Evolutionary conservation across 2,329 filamentous ascomycete species (phyloP).

Genomic region (Tympanopsis confertula): DNA sequence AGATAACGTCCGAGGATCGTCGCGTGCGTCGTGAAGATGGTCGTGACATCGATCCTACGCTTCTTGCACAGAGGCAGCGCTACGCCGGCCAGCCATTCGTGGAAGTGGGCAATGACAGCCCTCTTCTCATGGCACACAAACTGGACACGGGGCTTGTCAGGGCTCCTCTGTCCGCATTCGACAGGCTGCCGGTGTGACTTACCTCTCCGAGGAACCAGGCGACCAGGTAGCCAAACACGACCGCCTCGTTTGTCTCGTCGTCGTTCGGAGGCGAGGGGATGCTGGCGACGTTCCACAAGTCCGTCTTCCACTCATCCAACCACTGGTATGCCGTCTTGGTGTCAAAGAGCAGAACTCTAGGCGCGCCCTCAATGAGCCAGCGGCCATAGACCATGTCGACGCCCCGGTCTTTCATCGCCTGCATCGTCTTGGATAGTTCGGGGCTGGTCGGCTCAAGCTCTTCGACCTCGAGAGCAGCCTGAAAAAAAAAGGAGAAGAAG

Average conservation of each 20-base stretch:
- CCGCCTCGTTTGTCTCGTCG: conserved; percentile 91
- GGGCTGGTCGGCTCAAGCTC: conserved; percentile 74
- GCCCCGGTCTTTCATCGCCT: conserved; percentile 84
- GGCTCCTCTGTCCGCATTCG: conserved; percentile 5
- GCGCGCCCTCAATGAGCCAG: conserved; percentile 95
- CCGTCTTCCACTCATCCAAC: conserved; percentile 91
- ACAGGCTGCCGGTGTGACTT: too few species aligned
- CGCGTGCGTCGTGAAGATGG: conserved; percentile 96
- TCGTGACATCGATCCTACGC: conserved; percentile 89
- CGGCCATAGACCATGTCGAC: conserved; percentile 84
- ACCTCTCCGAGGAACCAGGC: conserved; percentile 98
- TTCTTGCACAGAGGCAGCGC: conserved; percentile 85
- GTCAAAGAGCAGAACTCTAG: conserved; percentile 85
- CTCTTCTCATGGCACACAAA: conserved; percentile 85
- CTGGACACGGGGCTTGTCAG: conserved; percentile 31
- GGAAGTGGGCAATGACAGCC: conserved; percentile 94
- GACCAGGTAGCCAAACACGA: conserved; percentile 93
- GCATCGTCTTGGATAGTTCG: conserved; percentile 70
- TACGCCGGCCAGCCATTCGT: conserved; percentile 95
- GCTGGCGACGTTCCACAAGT: conserved; percentile 83
- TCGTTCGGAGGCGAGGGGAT: conserved; percentile 90
- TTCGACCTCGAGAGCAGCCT: conserved; percentile 97
- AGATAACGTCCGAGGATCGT: conserved; percentile 91
- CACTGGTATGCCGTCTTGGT: conserved; percentile 86
- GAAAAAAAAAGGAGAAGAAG: conserved; percentile 10